Base-by-base conservation (phyloP, 352 stramenopile genomes). In the Pythium graminicola region DNA sequence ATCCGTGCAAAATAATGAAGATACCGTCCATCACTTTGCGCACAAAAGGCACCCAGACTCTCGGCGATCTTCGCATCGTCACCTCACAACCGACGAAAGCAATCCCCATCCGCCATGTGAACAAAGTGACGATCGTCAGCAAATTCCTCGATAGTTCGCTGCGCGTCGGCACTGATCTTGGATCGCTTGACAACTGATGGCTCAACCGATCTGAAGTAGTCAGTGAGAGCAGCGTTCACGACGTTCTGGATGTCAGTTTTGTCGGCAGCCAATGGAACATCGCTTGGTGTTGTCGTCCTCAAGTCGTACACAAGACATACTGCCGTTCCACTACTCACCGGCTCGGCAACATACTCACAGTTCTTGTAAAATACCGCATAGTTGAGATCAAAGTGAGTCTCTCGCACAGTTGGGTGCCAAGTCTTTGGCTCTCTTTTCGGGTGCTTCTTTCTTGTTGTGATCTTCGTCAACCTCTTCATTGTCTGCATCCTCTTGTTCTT, bases 271-370 rank as follows among this genome's bases (percentile, higher is more conserved):
- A 47, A 31, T 35, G 48, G 48, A 0, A 55, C 27, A 17, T 55
- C 35, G 16, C 26, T 26, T 0, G 16, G 9, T 5, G 36, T 55
- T 6, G 48, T 39, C 4, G 48, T 47, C 24, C 14, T 24, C 3
- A 55, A n/a, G 35, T 55, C 48, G 48, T 55, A 55, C 24, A 55
- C 35, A 26, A 46, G 48, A 54, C 23, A 35, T 24, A 54, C 2
- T 0, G 17, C 23, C 8, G 14, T 46, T 14, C 35, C 48, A 19
- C 16, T 17, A 17, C 14, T 28, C 8, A 55, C 35, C 6, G 48
- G 14, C 19, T 38, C 16, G 16, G 11, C 8, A 9, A 11, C 14
- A 16, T n/a, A 19, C 4, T 17, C 19, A 13, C 16, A 26, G 22
- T 53, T 9, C 20, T 43, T 28, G 13, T 53, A 53, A 11, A 53